A percentile compares a stretch with the other conserved stretches of the same genome.
phyloP scores from a whole-genome alignment of 2,329 filamentous ascomycete genomes.

The Rutstroemia sydowiana region DNA sequence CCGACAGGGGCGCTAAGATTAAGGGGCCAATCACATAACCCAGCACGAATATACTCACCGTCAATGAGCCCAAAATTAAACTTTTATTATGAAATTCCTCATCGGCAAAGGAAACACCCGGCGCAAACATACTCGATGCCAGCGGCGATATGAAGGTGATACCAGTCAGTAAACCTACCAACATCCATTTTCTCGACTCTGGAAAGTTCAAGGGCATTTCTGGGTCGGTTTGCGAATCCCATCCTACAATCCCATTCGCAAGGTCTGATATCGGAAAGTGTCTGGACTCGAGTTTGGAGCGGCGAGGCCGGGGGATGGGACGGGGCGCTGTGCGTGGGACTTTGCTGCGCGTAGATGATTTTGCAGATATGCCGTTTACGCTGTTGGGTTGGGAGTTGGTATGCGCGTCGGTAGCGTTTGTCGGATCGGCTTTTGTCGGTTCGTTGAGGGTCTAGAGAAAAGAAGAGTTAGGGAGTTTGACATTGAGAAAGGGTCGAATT shows the following conservation, averaged over 20 bases:
- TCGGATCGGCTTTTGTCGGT: background rate
- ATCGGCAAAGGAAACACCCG: conserved; percentile 55
- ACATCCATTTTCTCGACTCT: conserved; percentile 25
- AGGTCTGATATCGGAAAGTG: conserved; percentile 42
- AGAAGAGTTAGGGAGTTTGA: background rate
- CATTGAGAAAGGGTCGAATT: background rate
- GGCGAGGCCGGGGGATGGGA: conserved; percentile 20
- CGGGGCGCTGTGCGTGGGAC: conserved; percentile 22
- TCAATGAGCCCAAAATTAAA: conserved; percentile 45
- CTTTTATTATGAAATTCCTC: conserved; percentile 45
- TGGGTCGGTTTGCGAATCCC: conserved; percentile 52
- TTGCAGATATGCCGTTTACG: conserved; percentile 11
- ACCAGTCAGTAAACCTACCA: conserved; percentile 27
- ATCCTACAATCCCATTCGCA: conserved; percentile 47
- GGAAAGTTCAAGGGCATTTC: conserved; percentile 49
- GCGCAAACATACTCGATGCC: conserved; percentile 55
- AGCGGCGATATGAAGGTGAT: conserved; percentile 30
- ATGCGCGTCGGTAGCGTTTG: background rate
- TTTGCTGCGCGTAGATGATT: conserved; percentile 19
- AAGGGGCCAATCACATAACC: conserved; percentile 23
- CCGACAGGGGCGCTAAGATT: conserved; percentile 43
- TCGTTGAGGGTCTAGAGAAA: conserved; percentile 11
- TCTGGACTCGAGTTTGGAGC: conserved; percentile 6
- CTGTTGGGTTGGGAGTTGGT: background rate
- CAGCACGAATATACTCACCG: conserved; percentile 38